phyloP scores from a whole-genome alignment of 495 filamentous ascomycete species.

The Penicillium arizonense region DNA sequence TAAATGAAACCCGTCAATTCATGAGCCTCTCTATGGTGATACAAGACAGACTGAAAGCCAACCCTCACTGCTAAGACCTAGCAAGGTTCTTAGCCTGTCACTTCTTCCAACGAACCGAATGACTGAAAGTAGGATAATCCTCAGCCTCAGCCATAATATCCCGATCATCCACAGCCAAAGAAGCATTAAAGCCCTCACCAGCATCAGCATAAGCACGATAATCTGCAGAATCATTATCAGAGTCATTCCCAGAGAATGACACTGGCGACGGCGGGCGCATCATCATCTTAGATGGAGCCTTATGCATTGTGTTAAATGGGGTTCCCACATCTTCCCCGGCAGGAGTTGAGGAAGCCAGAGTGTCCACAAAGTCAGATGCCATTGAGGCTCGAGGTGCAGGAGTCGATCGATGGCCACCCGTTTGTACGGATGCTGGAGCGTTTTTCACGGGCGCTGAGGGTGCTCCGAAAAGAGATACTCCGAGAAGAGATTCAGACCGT shows the following conservation, averaged over 20 bases:
- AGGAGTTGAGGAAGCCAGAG: too few relatives aligned
- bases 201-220: conserved; percentile 65
- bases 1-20: background rate
- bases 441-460: too few relatives aligned
- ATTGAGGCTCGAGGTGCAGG: too few relatives aligned
- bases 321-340: too few relatives aligned
- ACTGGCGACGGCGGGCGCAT: too few relatives aligned
- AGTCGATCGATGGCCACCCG: too few relatives aligned
- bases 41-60: background rate
- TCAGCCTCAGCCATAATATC: conserved; percentile 44
- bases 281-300: too few relatives aligned
- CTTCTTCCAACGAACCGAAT: conserved; percentile 28
- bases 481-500: too few relatives aligned
- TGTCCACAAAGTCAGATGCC: too few relatives aligned
- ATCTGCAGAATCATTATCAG: conserved; percentile 39
- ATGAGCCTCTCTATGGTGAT: background rate
- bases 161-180: conserved; percentile 34
- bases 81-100: background rate
- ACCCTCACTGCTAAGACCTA: background rate
- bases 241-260: conserved; percentile 11
- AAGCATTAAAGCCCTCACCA: conserved; percentile 50
- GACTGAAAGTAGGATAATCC: conserved; percentile 44
- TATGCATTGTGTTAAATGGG: background rate
- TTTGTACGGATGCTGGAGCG: too few relatives aligned
- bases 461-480: too few relatives aligned